These are phyloP conservation scores for Dalbergia cochinchinensis DNA, from an alignment of 306 rosid genomes.

Conservation along the genomic window DNA sequence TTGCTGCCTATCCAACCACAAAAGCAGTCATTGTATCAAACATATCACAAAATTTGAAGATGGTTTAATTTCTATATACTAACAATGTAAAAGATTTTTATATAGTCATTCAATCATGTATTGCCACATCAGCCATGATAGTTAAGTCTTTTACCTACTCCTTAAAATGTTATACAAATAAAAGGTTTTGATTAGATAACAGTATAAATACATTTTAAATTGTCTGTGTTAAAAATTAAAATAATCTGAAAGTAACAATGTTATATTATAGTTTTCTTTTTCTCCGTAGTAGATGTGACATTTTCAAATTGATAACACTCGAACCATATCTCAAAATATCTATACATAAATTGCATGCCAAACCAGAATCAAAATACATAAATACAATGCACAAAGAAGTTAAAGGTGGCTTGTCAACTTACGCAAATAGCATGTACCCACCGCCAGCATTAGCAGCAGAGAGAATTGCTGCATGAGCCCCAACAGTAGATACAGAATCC, in stretches of 20 bases:
- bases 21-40: not conserved
- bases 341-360: conserved; percentile 4
- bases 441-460: conserved; percentile 82
- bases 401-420: conserved; percentile 46
- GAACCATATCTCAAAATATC: conserved; percentile 5
- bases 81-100: no score
- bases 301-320: conserved; percentile 20
- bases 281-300: not conserved
- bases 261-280: conserved; percentile 28
- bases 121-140: no score
- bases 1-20: conserved; percentile 68
- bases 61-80: no score
- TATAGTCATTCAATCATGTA: no score
- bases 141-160: no score
- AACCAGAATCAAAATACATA: conserved; percentile 20
- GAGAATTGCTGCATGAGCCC: conserved; percentile 72
- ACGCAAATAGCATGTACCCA: conserved; percentile 92
- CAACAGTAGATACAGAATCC: conserved; percentile 68
- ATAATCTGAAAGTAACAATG: not conserved
- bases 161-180: no score
- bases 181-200: no score
- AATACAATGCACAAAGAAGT: conserved; percentile 25
- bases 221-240: no score
- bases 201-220: no score
- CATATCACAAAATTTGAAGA: not conserved